Conservation (phyloP, 371 early-diverging fungal genomes). For the Mortierella sp. region DNA sequence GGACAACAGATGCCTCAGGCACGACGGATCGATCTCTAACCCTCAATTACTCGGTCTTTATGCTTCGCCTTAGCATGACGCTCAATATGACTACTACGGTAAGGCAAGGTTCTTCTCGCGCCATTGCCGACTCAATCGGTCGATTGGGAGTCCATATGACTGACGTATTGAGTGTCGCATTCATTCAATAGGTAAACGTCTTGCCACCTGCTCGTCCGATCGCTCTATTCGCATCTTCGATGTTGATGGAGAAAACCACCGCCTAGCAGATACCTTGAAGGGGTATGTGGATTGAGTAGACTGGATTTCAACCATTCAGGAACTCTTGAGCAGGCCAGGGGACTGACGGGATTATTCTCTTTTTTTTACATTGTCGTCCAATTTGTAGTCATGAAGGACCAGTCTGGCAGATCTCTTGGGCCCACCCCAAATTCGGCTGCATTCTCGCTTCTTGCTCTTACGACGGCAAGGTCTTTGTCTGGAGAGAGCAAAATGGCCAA, state of each 20-base stretch:
- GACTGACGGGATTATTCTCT: not conserved
- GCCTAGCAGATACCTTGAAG: slow-evolving; percentile 81
- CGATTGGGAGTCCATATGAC: not conserved
- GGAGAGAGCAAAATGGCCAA: slow-evolving; percentile 89
- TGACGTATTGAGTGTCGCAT: not conserved
- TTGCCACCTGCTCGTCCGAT: slow-evolving; percentile 98
- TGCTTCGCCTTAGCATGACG: slow-evolving; percentile 86
- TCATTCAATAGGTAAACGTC: slow-evolving; percentile 73
- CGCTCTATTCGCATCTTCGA: slow-evolving; percentile 93
- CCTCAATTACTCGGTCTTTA: not conserved
- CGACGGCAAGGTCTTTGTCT: slow-evolving; percentile 94
- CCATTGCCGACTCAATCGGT: not conserved
- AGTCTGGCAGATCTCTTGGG: slow-evolving; percentile 99
- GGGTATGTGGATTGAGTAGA: slow-evolving; percentile 63
- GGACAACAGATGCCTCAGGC: not conserved
- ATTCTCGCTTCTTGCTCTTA: slow-evolving; percentile 97
- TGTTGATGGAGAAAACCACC: slow-evolving; percentile 86
- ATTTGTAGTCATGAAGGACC: slow-evolving; percentile 91
- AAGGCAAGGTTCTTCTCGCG: not conserved
- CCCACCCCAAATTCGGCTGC: slow-evolving; percentile 97
- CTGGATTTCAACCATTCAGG: not conserved
- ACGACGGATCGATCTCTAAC: slow-evolving; percentile 1
- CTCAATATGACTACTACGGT: slow-evolving; percentile 97
- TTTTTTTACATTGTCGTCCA: not conserved
- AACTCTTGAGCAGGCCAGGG: not conserved